Evolutionary conservation across 139 green algal species (phyloP).

Genomic region (Coelastrella sp.): DNA sequence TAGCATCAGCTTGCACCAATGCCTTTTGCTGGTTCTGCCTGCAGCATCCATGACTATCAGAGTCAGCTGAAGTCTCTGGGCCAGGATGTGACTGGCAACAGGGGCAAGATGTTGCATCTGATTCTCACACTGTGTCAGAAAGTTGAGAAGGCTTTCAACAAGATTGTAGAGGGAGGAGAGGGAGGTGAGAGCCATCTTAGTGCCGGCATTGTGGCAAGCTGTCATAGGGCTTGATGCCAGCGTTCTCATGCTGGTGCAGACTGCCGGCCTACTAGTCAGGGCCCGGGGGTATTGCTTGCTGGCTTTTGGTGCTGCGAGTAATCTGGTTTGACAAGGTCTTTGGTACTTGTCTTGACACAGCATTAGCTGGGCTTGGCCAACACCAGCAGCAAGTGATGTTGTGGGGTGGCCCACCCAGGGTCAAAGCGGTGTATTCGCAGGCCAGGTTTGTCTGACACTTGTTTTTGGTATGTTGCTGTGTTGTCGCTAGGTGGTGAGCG

Average conservation of each 20-base stretch:
- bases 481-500: conserved; percentile 80
- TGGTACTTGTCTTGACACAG: no score
- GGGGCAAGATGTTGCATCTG: conserved; percentile 93
- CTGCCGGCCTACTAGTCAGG: no score
- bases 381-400: no score
- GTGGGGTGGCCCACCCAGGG: no score
- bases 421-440: no score
- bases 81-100: conserved; percentile 67
- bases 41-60: conserved; percentile 64
- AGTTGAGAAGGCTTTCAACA: conserved; percentile 87
- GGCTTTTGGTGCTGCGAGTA: no score
- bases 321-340: no score
- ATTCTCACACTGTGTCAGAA: conserved; percentile 88
- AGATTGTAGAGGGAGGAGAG: conserved; percentile 88
- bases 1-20: background rate
- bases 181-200: conserved; percentile 64
- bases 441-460: background rate
- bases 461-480: background rate
- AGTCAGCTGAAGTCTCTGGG: conserved; percentile 84
- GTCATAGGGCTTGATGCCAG: no score
- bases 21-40: background rate
- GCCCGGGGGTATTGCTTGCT: no score
- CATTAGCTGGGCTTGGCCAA: no score
- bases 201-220: no score
- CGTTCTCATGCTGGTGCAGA: no score